Conservation (phyloP, 345 rosid species). For the Linum lewisii region DNA sequence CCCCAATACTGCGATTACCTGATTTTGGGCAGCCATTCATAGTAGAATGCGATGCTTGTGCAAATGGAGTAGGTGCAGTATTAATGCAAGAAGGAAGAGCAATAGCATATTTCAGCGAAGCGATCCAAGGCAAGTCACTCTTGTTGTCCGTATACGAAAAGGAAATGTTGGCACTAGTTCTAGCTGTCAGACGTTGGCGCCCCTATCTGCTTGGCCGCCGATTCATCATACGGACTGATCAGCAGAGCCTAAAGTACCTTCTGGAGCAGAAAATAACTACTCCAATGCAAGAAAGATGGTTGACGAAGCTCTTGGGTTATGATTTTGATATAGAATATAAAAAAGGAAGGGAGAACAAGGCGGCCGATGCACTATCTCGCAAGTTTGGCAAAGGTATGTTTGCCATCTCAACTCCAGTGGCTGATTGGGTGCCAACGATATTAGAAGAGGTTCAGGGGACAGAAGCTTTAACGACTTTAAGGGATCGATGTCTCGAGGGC, state of each 20-base stretch:
- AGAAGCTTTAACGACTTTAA: too few species aligned
- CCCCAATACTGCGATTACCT: neutral
- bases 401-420: neutral
- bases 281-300: neutral
- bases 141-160: neutral
- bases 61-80: neutral
- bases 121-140: neutral
- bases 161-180: neutral
- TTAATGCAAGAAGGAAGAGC: neutral
- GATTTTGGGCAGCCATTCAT: neutral
- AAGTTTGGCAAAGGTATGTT: neutral
- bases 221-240: neutral
- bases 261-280: conserved; percentile 1
- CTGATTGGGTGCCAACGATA: neutral
- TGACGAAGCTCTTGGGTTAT: neutral
- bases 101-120: neutral
- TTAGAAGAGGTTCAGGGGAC: too few species aligned
- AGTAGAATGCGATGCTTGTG: conserved; percentile 3
- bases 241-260: neutral
- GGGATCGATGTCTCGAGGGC: too few species aligned
- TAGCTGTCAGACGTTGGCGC: neutral
- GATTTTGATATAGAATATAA: neutral
- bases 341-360: neutral
- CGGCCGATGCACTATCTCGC: neutral
- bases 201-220: neutral